Base-by-base conservation (phyloP, 768 basidiomycete genomes). In the Lepiota brunneoincarnata region DNA sequence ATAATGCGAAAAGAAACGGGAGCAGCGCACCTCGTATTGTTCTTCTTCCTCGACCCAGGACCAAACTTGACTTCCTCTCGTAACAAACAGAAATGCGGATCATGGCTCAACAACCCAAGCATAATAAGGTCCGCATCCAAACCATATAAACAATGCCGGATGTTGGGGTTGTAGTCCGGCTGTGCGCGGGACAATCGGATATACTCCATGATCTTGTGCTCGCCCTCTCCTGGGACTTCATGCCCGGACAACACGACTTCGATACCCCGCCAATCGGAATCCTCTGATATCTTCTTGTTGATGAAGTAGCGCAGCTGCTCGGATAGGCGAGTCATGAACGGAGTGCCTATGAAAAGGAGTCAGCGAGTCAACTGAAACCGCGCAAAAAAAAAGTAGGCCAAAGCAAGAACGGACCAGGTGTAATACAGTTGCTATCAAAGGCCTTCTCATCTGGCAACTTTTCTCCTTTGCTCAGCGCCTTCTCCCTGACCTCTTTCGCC, bases 201-300 rank as follows among this genome's bases (percentile, higher is more conserved):
- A 71, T 95, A 99, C 68, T 98, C 97, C 91, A 98, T 98, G 61
- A 99, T 95, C 78, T 99, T 99, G 82, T 99, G 97, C 67, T 99
- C 97, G 56, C 97, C 97, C 71, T 99, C 97, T 60, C 97, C 97
- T 0, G 97, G 97, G 2, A 98, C 95, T 63, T 99, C 96, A 69
- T 98, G 94, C 10, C 97, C 97, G 24, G 93, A 96, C 35, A 99
- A 77, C 36, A 99, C 91, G 18, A 98, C 93, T 64, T 93, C 79
- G 38, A 98, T 84, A 51, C 87, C 81, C 55, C 91, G 77, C 97
- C 97, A 99, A 67, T 94, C 87, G 2, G 97, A 83, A 70, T 99
- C 97, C 67, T 99, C 97, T 0, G 87, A 83, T 28, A 98, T 96
- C 79, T 98, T 96, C 82, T 98, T 98, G 72, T 93, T 93, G 59